A percentile compares a stretch with the other conserved stretches of the same genome.
Conservation (phyloP, 148 eudicot genomes). For the Vaccinium corymbosum region DNA sequence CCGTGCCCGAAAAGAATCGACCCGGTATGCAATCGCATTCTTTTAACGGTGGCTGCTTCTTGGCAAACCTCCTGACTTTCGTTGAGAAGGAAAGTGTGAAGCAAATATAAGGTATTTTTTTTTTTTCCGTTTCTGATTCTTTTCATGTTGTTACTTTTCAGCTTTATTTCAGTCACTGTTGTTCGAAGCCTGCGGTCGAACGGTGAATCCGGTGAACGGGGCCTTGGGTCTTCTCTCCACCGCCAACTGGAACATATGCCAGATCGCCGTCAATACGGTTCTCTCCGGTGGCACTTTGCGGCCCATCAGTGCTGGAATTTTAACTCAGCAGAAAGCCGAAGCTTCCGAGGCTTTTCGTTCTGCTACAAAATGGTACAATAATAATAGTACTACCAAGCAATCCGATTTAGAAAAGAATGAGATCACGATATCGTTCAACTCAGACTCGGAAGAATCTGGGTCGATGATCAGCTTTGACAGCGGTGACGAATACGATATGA, state of each 20-base stretch:
- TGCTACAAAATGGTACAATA: neutral
- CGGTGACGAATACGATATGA: neutral
- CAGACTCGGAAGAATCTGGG: neutral
- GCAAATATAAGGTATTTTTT: too few relatives aligned
- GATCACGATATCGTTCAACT: neutral
- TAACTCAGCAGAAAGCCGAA: neutral
- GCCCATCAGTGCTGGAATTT: conserved; percentile 20
- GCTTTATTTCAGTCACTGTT: conserved; percentile 50
- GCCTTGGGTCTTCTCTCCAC: conserved; percentile 47
- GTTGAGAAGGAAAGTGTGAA: too few relatives aligned
- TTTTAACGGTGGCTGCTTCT: too few relatives aligned
- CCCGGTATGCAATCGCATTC: neutral
- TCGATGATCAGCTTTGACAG: neutral
- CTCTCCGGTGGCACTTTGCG: conserved; percentile 38
- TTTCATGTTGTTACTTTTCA: conserved; percentile 12
- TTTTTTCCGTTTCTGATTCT: neutral
- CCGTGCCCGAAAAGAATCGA: conserved; percentile 37
- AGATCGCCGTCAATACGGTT: conserved; percentile 44
- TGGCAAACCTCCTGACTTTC: too few relatives aligned
- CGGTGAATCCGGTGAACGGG: conserved; percentile 47
- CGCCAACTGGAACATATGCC: conserved; percentile 51
- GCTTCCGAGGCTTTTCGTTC: neutral
- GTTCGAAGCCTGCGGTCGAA: conserved; percentile 51
- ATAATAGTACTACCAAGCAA: neutral
- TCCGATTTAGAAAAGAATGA: neutral